These are phyloP conservation scores for Raffaelea ambrosiae DNA, from an alignment of 2,329 filamentous ascomycete genomes.

Conservation along the genomic window DNA sequence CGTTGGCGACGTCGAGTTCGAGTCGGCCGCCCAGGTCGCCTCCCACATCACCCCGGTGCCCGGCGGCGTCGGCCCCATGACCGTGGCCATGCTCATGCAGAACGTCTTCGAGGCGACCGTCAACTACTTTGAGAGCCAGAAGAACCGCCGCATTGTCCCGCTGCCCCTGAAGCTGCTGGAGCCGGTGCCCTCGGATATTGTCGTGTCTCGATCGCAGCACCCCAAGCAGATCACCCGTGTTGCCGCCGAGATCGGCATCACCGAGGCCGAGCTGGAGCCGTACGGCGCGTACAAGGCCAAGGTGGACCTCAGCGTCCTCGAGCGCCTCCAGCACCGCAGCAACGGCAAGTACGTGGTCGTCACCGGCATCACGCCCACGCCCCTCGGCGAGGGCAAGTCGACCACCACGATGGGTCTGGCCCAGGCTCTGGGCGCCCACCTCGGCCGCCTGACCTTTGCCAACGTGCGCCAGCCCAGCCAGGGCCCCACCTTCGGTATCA, in stretches of 20 bases:
- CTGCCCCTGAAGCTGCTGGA: conserved; percentile 71
- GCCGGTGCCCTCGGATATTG: conserved; percentile 94
- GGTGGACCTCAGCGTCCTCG: conserved; percentile 73
- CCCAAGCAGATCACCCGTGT: conserved; percentile 87
- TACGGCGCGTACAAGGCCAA: conserved; percentile 96
- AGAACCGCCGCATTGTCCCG: conserved; percentile 68
- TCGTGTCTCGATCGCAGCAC: conserved; percentile 76
- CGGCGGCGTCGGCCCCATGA: conserved; percentile 97
- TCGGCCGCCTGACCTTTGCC: conserved; percentile 83
- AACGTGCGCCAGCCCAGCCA: conserved; percentile 96
- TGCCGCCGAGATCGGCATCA: conserved; percentile 80
- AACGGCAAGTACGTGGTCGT: conserved; percentile 90
- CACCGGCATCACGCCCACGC: conserved; percentile 92
- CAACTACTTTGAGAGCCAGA: conserved; percentile 73
- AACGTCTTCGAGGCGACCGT: conserved; percentile 87
- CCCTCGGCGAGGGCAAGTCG: conserved; percentile 94
- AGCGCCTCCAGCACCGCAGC: conserved; percentile 75
- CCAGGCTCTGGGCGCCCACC: conserved; percentile 82
- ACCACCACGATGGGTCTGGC: conserved; percentile 95
- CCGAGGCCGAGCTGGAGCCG: conserved; percentile 81
- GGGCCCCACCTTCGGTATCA: conserved; percentile 97
- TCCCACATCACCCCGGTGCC: conserved; percentile 94
- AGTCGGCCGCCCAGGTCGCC: conserved; percentile 73
- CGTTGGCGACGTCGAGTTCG: conserved; percentile 92
- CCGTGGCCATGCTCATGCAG: conserved; percentile 93